Conservation (phyloP, 202 grass and related monocot genomes). For the Hordeum pubiflorum region DNA sequence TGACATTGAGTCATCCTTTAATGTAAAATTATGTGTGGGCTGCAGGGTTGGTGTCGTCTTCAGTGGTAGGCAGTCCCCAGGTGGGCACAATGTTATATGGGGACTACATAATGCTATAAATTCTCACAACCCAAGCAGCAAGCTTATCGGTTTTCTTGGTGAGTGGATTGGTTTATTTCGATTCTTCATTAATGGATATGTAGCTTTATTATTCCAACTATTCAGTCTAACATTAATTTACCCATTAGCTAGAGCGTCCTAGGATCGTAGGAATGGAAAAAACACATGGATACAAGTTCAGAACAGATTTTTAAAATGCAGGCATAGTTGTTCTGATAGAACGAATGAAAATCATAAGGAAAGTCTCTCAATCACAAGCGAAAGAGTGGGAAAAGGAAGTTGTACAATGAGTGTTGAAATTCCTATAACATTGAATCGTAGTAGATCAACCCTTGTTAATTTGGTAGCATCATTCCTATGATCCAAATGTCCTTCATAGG, state of each 20-base stretch:
- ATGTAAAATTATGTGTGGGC: background rate
- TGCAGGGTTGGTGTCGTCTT: constrained; percentile 91
- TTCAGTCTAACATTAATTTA: background rate
- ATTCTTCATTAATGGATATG: background rate
- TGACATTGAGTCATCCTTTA: background rate
- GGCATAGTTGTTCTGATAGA: background rate
- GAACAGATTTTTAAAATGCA: background rate
- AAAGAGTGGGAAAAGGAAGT: background rate
- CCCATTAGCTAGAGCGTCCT: background rate
- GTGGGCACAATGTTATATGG: constrained; percentile 97
- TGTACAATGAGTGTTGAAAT: background rate
- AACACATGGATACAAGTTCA: background rate
- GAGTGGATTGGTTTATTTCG: constrained; percentile 11
- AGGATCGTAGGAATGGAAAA: background rate
- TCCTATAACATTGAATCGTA: background rate
- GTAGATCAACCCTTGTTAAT: background rate
- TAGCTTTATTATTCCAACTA: background rate
- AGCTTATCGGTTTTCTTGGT: constrained; percentile 91
- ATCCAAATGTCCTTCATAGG: background rate
- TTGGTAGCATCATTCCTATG: background rate
- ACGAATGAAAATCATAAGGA: background rate
- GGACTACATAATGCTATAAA: constrained; percentile 80
- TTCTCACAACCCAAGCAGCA: constrained; percentile 71
- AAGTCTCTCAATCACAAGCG: background rate
- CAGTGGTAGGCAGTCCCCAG: constrained; percentile 91